Percentiles rank a stretch among this genome's conserved stretches.
Conservation (phyloP, 345 rosid genomes). For the Gossypium anomalum region DNA sequence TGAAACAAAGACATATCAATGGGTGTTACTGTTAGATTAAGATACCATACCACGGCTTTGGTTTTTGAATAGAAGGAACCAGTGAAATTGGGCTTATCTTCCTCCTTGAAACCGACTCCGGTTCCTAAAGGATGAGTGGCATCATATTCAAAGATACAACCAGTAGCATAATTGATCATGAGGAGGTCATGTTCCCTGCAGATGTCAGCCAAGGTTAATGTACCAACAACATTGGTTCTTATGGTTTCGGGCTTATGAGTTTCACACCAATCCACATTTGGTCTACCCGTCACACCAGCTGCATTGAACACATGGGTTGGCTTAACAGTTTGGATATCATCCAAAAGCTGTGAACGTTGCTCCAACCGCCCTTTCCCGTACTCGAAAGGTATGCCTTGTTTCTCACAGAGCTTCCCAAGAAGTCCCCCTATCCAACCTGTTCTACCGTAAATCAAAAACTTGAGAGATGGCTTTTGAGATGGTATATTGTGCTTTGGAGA, state of each 20-base stretch:
- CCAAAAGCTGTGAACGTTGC: conserved; percentile 55
- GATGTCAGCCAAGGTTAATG: conserved; percentile 70
- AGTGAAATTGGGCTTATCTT: conserved; percentile 63
- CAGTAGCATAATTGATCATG: conserved; percentile 75
- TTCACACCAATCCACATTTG: conserved; percentile 85
- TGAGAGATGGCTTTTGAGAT: conserved; percentile 40
- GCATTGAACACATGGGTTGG: conserved; percentile 85
- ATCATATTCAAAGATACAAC: conserved; percentile 76
- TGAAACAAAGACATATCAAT: not conserved
- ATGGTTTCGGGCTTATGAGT: conserved; percentile 66
- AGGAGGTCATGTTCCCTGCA: conserved; percentile 65
- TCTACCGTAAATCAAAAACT: conserved; percentile 70
- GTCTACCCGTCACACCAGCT: conserved; percentile 78
- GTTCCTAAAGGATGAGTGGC: conserved; percentile 54
- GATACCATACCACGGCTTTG: conserved; percentile 82
- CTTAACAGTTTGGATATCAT: conserved; percentile 47
- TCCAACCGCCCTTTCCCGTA: conserved; percentile 73
- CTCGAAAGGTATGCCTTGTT: conserved; percentile 60
- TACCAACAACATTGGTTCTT: conserved; percentile 67
- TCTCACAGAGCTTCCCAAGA: conserved; percentile 62
- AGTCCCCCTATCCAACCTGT: conserved; percentile 84
- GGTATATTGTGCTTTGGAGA: conserved; percentile 31
- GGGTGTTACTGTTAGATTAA: not conserved
- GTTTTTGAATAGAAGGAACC: conserved; percentile 85
- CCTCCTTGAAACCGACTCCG: conserved; percentile 65